Evolutionary conservation across 2,329 filamentous ascomycete species (phyloP), one percentile per base, ranked within the genome.

Genomic region (Aplosporella prunicola): DNA sequence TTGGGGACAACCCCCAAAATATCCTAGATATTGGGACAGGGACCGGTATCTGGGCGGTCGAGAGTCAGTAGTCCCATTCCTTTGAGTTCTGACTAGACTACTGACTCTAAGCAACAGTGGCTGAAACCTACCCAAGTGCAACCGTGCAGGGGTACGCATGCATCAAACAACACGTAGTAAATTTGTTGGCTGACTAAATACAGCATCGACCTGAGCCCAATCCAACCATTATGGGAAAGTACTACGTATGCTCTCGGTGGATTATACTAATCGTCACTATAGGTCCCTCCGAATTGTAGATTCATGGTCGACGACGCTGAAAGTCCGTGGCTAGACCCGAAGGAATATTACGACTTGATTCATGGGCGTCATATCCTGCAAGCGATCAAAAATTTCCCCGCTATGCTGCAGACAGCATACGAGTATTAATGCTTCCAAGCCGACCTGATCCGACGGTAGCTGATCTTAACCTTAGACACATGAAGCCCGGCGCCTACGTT

Each of bases 351-450:
- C 43, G 65, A 68, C 46, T 65, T 66, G 39, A 60, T 68, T 27
- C 64, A 70, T 43, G 47, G 66, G 57, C 48, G 68, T 50, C 47
- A 68, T 61, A 59, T 72, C 80, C 25, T 58, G 62, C 14, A 63
- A 78, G 46, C 75, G 72, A 52, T 58, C 59, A 5, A 56, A 56
- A 14, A 53, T 78, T 32, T 50, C 74, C 15, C 52, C 60, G 15
- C 61, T 66, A 30, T 62, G 74, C 5, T 69, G 71, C 40, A 55
- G 65, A 42, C 63, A 55, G 43, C 51, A 20, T 51, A 47, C 32
- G 22, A 22, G 31, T 14, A 10, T 10, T n/a, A n/a, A n/a, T n/a
- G n/a, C n/a, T n/a, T n/a, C n/a, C 23, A 25, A 25, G n/a, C 23
- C n/a, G n/a, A 25, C n/a, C 9, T 9, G 9, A 9, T n/a, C 23